These are phyloP conservation scores for Scutellaria baicalensis DNA, from an alignment of 257 asterid genomes.

Conservation along the genomic window DNA sequence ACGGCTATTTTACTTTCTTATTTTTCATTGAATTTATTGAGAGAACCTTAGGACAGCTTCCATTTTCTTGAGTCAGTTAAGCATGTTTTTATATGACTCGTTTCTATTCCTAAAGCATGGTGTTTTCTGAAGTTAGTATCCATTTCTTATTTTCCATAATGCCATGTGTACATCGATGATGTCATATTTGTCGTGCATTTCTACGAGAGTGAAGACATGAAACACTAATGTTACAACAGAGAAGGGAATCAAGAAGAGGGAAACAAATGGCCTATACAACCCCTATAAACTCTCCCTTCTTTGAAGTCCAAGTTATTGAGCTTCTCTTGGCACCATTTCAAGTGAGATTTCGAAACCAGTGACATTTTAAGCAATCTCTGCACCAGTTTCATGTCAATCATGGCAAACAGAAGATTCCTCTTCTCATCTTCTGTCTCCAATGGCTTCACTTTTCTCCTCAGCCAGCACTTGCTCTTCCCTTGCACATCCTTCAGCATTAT, in stretches of 20 bases:
- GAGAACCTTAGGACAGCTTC: too few relatives aligned
- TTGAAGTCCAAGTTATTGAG: constrained; percentile 28
- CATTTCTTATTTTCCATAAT: too few relatives aligned
- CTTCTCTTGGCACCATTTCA: constrained; percentile 58
- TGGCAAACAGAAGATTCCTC: constrained; percentile 22
- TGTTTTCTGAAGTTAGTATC: too few relatives aligned
- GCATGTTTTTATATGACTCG: too few relatives aligned
- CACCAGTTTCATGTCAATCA: constrained; percentile 46
- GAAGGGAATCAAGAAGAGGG: constrained; percentile 23
- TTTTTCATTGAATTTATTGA: too few relatives aligned
- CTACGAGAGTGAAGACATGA: background rate
- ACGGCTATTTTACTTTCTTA: too few relatives aligned
- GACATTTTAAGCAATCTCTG: constrained; percentile 35
- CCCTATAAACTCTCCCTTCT: constrained; percentile 28
- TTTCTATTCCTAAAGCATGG: too few relatives aligned
- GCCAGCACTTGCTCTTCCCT: constrained; percentile 42
- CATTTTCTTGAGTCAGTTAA: too few relatives aligned
- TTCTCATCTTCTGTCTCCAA: constrained; percentile 10
- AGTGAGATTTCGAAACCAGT: constrained; percentile 31
- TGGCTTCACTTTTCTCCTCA: constrained; percentile 31
- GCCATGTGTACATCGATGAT: too few relatives aligned
- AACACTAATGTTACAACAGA: background rate
- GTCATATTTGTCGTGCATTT: too few relatives aligned
- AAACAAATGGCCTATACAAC: constrained; percentile 19
- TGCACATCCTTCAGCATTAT: constrained; percentile 27